Evolutionary conservation across 176 grass and related monocot species (phyloP), one percentile per base, ranked within the genome.

Genomic region (Zea mays): DNA sequence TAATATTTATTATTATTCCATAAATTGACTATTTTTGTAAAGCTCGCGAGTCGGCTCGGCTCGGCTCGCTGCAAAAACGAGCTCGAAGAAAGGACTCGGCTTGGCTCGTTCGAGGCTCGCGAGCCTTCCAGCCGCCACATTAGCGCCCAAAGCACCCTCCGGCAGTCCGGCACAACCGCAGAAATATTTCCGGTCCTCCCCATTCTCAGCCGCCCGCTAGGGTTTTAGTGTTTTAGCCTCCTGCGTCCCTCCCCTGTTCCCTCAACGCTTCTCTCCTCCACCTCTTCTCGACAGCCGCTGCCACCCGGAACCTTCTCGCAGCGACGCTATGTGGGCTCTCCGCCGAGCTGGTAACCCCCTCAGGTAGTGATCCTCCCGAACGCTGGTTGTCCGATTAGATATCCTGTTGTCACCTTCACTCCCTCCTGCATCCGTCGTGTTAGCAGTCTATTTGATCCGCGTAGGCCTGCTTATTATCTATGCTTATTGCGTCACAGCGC

Each of bases 301-400:
- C 63, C 58, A 34, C 13, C 36, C 14, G 62, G 39, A 47, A 3
- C 39, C 17, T 15, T 17, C 67, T 65, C 58, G 59, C 37, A 46
- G 62, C 39, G 33, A 19, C 65, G 64, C 58, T 79, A 97, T 93
- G 91, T 89, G 79, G 91, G 83, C 88, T 4, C 79, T 97, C 62
- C 86, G 90, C 50, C 79, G 90, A 75, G 78, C 88, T 51, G 54
- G 74, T 36, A 78, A 74, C 64, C 84, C 81, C 54, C 19, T 82
- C 55, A 97, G 86, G 94, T 93, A 69, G 52, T 6, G 14, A 54
- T 27, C 34, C 71, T 52, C 39, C 55, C 62, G 3, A 38, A 59
- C 38, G 36, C 48, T 35, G 17, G 67, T 72, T 54, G 37, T 17
- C 49, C 3, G 7, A 19, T 69, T 63, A 6, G 54, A 21, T 11